These are phyloP conservation scores for Thielaviopsis ethacetica DNA, from an alignment of 2,329 filamentous ascomycete species.

Conservation along the genomic window DNA sequence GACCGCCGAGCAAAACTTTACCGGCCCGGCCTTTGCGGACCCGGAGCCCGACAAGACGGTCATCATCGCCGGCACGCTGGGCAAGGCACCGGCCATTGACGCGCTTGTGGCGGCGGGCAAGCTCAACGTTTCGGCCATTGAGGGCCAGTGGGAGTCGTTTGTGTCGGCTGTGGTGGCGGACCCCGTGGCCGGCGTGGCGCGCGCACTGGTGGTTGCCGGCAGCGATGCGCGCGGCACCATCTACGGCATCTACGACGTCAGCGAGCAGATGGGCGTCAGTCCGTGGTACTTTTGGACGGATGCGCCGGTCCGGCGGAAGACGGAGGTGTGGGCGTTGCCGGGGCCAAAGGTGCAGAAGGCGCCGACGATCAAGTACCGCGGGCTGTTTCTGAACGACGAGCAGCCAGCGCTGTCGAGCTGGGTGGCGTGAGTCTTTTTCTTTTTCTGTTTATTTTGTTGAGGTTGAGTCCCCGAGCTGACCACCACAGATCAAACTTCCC, in stretches of 20 bases:
- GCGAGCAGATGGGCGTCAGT: constrained; percentile 57
- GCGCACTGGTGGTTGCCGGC: constrained; percentile 50
- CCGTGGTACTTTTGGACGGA: constrained; percentile 57
- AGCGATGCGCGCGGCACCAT: constrained; percentile 50
- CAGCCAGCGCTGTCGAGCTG: constrained; percentile 51
- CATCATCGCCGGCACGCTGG: constrained; percentile 54
- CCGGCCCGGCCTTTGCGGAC: constrained; percentile 27
- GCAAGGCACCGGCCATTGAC: constrained; percentile 42
- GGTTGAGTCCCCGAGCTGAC: background rate
- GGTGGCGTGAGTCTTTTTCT: constrained; percentile 23
- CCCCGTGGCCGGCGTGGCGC: constrained; percentile 37
- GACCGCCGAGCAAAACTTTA: constrained; percentile 14
- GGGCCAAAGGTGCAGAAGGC: constrained; percentile 38
- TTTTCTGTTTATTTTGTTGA: too few species aligned
- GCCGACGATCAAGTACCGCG: constrained; percentile 50
- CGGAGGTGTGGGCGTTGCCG: constrained; percentile 37
- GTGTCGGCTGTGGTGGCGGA: constrained; percentile 39
- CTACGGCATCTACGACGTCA: constrained; percentile 54
- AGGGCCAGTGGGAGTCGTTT: constrained; percentile 56
- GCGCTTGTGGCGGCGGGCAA: constrained; percentile 31
- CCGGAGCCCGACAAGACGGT: constrained; percentile 30
- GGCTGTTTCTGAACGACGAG: constrained; percentile 57
- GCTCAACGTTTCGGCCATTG: constrained; percentile 33
- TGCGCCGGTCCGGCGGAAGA: constrained; percentile 33
- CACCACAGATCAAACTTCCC: constrained; percentile 5